phyloP scores from a whole-genome alignment of 169 alveolate species.

The Blepharisma undulans region DNA sequence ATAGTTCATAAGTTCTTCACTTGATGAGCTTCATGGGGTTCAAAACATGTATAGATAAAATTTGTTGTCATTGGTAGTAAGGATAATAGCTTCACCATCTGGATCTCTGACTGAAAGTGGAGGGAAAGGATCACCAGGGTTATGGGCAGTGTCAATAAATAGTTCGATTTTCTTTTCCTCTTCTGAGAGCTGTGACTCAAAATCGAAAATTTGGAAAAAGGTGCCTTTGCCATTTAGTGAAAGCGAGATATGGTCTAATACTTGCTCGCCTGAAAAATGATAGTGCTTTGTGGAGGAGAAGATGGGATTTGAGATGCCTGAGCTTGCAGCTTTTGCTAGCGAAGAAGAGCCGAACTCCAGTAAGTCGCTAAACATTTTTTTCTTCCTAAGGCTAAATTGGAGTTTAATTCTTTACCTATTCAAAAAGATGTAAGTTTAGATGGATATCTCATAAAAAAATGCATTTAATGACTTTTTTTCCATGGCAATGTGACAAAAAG shows the following conservation, averaged over 20 bases:
- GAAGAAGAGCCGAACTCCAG: neutral
- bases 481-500: too few relatives aligned
- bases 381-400: too few relatives aligned
- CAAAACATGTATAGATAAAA: neutral
- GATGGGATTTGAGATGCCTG: neutral
- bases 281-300: neutral
- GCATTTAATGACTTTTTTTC: too few relatives aligned
- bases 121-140: neutral
- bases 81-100: neutral
- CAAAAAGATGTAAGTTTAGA: too few relatives aligned
- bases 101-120: neutral
- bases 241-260: neutral
- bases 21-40: constrained; percentile 45
- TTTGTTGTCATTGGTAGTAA: neutral
- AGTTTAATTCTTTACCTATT: too few relatives aligned
- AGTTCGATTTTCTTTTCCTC: neutral
- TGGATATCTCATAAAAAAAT: too few relatives aligned
- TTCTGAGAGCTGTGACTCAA: neutral
- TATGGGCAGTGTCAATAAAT: neutral
- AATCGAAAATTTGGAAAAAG: too few relatives aligned
- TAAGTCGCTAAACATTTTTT: neutral
- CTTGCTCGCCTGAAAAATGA: neutral
- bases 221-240: neutral
- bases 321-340: neutral
- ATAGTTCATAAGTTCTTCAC: constrained; percentile 37